Evolutionary conservation across 352 stramenopile species (phyloP).

Genomic region (Globisporangium acanthophoron): DNA sequence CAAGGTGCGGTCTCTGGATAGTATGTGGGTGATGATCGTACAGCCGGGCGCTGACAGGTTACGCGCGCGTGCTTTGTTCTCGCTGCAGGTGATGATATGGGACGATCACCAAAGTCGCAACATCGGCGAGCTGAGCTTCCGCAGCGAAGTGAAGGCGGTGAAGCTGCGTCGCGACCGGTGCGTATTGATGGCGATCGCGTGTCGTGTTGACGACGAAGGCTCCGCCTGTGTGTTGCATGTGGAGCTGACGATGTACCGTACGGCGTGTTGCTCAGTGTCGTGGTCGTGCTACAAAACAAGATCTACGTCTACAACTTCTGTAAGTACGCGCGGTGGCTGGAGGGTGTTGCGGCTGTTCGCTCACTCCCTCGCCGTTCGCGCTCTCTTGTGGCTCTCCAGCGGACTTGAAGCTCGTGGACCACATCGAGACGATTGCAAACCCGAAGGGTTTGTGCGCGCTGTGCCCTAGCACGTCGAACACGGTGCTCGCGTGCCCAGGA

Average conservation of each 20-base stretch:
- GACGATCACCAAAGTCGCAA: constrained; percentile 97
- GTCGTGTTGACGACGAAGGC: not conserved
- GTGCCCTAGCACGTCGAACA: constrained; percentile 90
- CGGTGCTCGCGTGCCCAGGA: constrained; percentile 94
- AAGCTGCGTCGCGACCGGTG: constrained; percentile 93
- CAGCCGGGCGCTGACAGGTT: not conserved
- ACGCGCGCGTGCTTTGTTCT: not conserved
- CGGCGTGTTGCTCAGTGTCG: constrained; percentile 59
- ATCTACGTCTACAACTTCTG: constrained; percentile 98
- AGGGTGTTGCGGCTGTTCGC: not conserved
- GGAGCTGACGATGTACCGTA: not conserved
- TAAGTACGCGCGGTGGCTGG: constrained; percentile 17
- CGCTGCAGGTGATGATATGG: constrained; percentile 96
- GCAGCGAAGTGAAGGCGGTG: constrained; percentile 94
- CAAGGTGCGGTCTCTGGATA: constrained; percentile 54
- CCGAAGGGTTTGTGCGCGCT: constrained; percentile 93
- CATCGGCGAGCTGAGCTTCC: constrained; percentile 98
- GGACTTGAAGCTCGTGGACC: constrained; percentile 96
- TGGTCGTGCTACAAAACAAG: constrained; percentile 96
- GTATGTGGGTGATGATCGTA: not conserved
- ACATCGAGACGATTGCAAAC: constrained; percentile 99
- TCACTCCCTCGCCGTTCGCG: not conserved
- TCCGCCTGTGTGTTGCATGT: not conserved
- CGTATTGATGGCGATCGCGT: not conserved
- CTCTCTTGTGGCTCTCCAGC: constrained; percentile 25